phyloP scores from a whole-genome alignment of 495 filamentous ascomycete genomes.

The Xylaria flabelliformis region DNA sequence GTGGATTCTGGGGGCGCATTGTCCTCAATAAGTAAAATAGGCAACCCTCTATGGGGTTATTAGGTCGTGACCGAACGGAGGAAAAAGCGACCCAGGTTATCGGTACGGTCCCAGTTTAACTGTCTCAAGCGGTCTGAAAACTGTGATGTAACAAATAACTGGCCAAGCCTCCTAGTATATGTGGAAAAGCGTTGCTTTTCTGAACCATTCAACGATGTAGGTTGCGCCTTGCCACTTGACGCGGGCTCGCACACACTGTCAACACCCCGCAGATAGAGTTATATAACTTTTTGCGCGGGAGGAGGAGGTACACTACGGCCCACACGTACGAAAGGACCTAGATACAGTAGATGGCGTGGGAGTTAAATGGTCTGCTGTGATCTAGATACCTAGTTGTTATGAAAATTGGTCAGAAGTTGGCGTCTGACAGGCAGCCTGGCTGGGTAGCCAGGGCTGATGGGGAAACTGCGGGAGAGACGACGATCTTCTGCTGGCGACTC shows the following conservation, averaged over 20 bases:
- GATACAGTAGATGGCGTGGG: neutral
- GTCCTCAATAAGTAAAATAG: neutral
- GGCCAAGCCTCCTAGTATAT: constrained; percentile 21
- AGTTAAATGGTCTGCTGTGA: neutral
- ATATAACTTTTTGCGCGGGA: neutral
- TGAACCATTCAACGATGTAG: constrained; percentile 7
- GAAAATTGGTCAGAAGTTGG: neutral
- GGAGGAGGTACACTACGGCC: neutral
- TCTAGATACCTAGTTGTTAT: neutral
- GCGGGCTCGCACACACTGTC: constrained; percentile 6
- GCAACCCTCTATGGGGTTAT: neutral
- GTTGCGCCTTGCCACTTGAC: constrained; percentile 13
- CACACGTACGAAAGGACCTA: neutral
- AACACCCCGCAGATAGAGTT: neutral
- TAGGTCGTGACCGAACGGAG: neutral
- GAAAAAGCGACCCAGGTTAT: constrained; percentile 1
- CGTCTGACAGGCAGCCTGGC: constrained; percentile 19
- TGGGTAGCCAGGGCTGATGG: constrained; percentile 15
- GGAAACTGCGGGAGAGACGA: constrained; percentile 25
- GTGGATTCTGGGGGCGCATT: constrained; percentile 39
- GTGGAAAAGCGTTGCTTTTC: constrained; percentile 22
- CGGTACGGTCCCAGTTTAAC: neutral
- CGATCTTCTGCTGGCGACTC: constrained; percentile 26
- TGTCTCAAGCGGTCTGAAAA: constrained; percentile 18
- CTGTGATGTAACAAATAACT: constrained; percentile 10